Evolutionary conservation across 208 protist species (phyloP).

Genomic region (Jaenimonas drosophilae): DNA sequence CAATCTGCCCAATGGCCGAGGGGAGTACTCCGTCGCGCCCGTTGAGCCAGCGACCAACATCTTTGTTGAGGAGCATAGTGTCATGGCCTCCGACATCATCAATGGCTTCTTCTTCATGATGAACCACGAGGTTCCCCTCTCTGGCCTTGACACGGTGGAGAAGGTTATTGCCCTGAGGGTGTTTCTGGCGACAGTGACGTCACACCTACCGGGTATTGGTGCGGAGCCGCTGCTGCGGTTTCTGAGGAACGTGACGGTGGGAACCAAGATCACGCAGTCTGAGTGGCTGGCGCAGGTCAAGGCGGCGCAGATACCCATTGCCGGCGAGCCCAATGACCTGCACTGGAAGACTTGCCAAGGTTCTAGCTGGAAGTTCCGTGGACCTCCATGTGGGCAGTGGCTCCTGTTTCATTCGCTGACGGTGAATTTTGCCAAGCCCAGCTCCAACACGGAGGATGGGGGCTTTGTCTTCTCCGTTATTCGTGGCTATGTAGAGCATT

Average conservation of each 20-base stretch:
- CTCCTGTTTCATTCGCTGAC: conserved; percentile 65
- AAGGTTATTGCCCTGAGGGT: conserved; percentile 17
- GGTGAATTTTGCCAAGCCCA: conserved; percentile 1
- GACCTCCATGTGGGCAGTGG: conserved; percentile 68
- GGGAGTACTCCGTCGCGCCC: too few species aligned
- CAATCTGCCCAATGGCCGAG: too few species aligned
- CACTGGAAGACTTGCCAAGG: conserved; percentile 48
- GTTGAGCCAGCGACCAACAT: too few species aligned
- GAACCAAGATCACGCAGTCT: conserved; percentile 3
- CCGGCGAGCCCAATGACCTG: conserved; percentile 22
- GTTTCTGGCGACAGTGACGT: conserved; percentile 32
- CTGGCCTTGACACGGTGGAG: conserved; percentile 11
- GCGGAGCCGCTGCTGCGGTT: conserved; percentile 20
- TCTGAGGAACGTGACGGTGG: conserved; percentile 2
- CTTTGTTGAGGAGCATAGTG: conserved; percentile 26
- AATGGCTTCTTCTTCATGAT: conserved; percentile 58
- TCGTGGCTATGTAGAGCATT: conserved; percentile 42
- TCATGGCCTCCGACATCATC: conserved; percentile 29
- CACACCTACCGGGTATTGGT: conserved; percentile 22
- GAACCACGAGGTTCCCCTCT: conserved; percentile 43
- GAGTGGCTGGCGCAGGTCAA: conserved; percentile 34
- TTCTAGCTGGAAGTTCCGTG: conserved; percentile 42
- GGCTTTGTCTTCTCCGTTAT: conserved; percentile 22
- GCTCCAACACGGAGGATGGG: conserved; percentile 1
- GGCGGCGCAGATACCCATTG: conserved; percentile 35